Conservation (phyloP, 1,284 basidiomycete species). For the Malassezia dermatis region DNA sequence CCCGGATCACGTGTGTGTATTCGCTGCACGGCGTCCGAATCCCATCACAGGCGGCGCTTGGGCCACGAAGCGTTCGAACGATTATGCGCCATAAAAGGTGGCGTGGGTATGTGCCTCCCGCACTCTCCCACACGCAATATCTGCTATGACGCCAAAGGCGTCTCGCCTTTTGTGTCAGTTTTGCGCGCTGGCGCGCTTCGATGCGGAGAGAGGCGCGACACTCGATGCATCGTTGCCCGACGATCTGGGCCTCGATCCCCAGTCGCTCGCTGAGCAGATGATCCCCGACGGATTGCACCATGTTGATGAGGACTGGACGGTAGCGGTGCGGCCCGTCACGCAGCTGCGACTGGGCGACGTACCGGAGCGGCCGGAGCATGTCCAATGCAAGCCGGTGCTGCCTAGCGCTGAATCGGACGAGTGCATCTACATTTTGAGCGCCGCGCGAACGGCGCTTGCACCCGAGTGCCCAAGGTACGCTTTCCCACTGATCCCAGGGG, state of each 20-base stretch:
- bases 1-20: neutral
- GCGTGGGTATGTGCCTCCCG: neutral
- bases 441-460: conserved; percentile 86
- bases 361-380: neutral
- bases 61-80: neutral
- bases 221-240: conserved; percentile 33
- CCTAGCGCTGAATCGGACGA: neutral
- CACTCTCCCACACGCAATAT: neutral
- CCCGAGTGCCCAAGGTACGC: neutral
- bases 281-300: conserved; percentile 92
- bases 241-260: conserved; percentile 34
- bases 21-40: neutral
- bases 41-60: neutral
- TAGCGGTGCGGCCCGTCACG: conserved; percentile 58
- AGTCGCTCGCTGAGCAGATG: conserved; percentile 87
- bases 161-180: conserved; percentile 18
- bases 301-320: conserved; percentile 92
- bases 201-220: conserved; percentile 40
- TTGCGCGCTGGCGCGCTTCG: conserved; percentile 41
- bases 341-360: neutral
- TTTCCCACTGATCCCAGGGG: neutral
- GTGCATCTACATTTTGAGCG: conserved; percentile 66
- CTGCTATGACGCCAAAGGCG: neutral
- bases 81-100: too few species aligned
- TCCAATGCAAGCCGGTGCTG: neutral